phyloP scores from a whole-genome alignment of 495 filamentous ascomycete species.

The Trypethelium eluteriae region DNA sequence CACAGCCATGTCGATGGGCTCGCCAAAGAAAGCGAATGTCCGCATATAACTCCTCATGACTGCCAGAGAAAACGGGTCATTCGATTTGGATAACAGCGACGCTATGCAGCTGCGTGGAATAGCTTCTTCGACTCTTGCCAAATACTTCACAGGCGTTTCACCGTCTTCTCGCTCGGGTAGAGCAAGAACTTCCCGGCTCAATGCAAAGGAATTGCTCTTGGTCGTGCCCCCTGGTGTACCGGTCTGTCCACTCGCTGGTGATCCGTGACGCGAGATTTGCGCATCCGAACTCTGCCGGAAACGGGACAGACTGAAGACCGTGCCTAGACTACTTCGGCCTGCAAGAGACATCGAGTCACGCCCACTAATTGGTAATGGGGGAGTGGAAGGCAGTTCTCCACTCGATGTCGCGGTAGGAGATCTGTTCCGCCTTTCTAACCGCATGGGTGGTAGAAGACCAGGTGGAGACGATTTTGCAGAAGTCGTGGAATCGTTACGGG shows the following conservation, averaged over 20 bases:
- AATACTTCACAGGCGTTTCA: constrained; percentile 84
- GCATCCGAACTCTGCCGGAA: constrained; percentile 72
- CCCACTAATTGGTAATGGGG: constrained; percentile 51
- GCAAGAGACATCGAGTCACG: constrained; percentile 75
- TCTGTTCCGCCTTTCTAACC: constrained; percentile 54
- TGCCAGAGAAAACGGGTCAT: constrained; percentile 71
- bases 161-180: constrained; percentile 75
- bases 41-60: constrained; percentile 91
- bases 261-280: constrained; percentile 53
- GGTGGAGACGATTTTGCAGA: constrained; percentile 67
- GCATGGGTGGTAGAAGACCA: constrained; percentile 40
- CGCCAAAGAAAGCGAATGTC: constrained; percentile 85
- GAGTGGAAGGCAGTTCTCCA: constrained; percentile 51
- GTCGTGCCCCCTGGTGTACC: constrained; percentile 62
- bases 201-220: constrained; percentile 62
- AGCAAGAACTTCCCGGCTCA: constrained; percentile 53
- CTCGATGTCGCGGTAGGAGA: constrained; percentile 84
- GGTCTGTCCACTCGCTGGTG: constrained; percentile 43
- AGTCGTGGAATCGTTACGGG: constrained; percentile 56
- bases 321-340: constrained; percentile 82
- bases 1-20: constrained; percentile 96
- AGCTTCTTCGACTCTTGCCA: constrained; percentile 69
- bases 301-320: constrained; percentile 69
- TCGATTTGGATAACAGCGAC: constrained; percentile 70
- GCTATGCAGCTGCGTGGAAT: constrained; percentile 73